Conservation (phyloP, 2,329 filamentous ascomycete genomes). For the Lomentospora prolificans region DNA sequence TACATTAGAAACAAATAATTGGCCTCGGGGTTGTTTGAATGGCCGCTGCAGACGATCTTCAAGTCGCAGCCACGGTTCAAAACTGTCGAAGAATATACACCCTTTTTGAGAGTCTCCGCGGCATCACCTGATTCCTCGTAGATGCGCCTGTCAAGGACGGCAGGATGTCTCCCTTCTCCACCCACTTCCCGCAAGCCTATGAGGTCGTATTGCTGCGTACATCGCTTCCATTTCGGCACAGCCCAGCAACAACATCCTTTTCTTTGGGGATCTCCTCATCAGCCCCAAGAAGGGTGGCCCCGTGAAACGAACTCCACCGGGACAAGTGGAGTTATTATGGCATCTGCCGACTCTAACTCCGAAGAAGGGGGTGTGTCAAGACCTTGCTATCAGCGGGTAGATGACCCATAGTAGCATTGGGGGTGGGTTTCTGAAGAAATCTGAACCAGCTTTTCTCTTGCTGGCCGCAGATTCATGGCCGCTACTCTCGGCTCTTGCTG, state of each 20-base stretch:
- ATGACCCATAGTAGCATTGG: background rate
- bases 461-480: background rate
- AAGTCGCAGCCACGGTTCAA: background rate
- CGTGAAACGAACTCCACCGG: background rate
- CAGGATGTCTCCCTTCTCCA: background rate
- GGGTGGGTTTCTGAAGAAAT: background rate
- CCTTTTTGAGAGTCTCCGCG: no score
- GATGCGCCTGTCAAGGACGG: background rate
- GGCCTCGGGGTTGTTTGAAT: no score
- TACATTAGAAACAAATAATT: no score
- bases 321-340: background rate
- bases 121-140: background rate
- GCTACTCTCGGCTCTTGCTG: background rate
- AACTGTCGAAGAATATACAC: no score
- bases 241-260: background rate
- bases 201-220: background rate
- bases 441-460: no score
- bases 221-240: background rate
- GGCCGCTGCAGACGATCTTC: no score
- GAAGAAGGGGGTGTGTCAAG: background rate
- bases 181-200: background rate
- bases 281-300: no score
- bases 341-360: background rate
- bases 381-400: no score
- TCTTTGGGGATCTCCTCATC: no score